These are phyloP conservation scores for Fraxinus americana DNA, from an alignment of 257 asterid species.

Conservation along the genomic window DNA sequence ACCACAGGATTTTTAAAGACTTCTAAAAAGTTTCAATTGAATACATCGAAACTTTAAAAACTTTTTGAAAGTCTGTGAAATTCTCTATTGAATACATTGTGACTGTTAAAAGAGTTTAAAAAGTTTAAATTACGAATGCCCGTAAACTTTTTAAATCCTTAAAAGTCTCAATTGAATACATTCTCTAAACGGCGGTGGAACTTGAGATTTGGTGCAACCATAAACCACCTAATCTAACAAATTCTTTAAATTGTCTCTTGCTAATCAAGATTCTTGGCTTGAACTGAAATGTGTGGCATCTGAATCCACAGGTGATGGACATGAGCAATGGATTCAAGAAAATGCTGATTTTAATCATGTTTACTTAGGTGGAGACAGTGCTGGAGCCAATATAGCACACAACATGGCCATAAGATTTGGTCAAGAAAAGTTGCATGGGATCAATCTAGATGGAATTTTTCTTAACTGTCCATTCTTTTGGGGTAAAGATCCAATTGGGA, in stretches of 20 bases:
- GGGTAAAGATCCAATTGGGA: background rate
- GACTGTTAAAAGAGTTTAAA: too few species aligned
- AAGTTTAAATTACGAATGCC: too few species aligned
- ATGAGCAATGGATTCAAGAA: slow-evolving; percentile 1
- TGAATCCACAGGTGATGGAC: background rate
- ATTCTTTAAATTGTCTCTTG: background rate
- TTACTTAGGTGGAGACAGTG: background rate
- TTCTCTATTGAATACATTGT: too few species aligned
- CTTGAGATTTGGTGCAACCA: too few species aligned
- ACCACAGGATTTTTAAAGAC: too few species aligned
- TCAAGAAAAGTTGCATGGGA: background rate
- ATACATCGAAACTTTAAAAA: too few species aligned
- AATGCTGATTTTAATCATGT: background rate
- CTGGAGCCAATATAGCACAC: slow-evolving; percentile 13
- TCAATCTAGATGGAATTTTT: slow-evolving; percentile 4
- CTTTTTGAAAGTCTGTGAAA: too few species aligned
- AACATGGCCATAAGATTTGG: slow-evolving; percentile 10
- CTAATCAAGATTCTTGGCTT: background rate
- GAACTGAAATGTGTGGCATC: background rate
- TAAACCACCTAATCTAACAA: too few species aligned
- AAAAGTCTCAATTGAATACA: too few species aligned
- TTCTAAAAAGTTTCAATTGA: too few species aligned
- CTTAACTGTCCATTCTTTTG: background rate
- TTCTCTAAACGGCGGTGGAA: too few species aligned
- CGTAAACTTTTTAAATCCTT: too few species aligned